phyloP scores from a whole-genome alignment of 2,329 filamentous ascomycete species.

The Monosporascus sp. region DNA sequence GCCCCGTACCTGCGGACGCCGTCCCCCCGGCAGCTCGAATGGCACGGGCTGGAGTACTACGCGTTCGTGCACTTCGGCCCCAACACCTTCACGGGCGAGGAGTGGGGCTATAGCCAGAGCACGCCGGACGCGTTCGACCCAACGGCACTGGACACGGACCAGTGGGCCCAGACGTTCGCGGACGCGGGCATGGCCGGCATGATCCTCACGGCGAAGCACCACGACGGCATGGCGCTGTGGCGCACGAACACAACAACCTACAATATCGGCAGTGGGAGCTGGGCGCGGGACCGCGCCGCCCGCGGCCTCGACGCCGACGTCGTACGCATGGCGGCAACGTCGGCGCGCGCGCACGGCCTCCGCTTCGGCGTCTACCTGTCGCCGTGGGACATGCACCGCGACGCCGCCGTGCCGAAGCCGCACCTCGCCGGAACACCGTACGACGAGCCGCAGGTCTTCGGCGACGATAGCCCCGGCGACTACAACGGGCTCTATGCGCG shows the following conservation, averaged over 20 bases:
- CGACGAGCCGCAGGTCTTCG: conserved; percentile 31
- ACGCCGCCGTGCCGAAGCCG: conserved; percentile 30
- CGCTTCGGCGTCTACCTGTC: conserved; percentile 30
- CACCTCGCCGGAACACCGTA: conserved; percentile 24
- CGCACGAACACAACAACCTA: conserved; percentile 29
- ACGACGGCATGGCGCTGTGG: conserved; percentile 32
- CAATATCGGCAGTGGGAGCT: conserved; percentile 25
- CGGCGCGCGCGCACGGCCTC: conserved; percentile 27
- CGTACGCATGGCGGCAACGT: conserved; percentile 26
- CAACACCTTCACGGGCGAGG: conserved; percentile 26
- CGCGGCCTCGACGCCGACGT: conserved; percentile 24
- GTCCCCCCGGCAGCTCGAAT: conserved; percentile 18
- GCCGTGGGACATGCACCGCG: conserved; percentile 32
- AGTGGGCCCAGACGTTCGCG: conserved; percentile 23
- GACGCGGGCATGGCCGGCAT: conserved; percentile 28
- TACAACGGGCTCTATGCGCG: conserved; percentile 28
- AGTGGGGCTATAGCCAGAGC: conserved; percentile 23
- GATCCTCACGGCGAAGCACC: conserved; percentile 32
- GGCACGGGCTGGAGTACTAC: conserved; percentile 25
- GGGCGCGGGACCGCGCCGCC: conserved; percentile 23
- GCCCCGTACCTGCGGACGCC: conserved; percentile 17
- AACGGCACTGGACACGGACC: conserved; percentile 22
- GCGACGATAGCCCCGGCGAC: conserved; percentile 23
- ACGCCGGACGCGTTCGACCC: conserved; percentile 23
- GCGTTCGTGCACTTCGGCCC: conserved; percentile 25